phyloP scores from a whole-genome alignment of 2,329 filamentous ascomycete species.

The Tolypocladium amazonense region DNA sequence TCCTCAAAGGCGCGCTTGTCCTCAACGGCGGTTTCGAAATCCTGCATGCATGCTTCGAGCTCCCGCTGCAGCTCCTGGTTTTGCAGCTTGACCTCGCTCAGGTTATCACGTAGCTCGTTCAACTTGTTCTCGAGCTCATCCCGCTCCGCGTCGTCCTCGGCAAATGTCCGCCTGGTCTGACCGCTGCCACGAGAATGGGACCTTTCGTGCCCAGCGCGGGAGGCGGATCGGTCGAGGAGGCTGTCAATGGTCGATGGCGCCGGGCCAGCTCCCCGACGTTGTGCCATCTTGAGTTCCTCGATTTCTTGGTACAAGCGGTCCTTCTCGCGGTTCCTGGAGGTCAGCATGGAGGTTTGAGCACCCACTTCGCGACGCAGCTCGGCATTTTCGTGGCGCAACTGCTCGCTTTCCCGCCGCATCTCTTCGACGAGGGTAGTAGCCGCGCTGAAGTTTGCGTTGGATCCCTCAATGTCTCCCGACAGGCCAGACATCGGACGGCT shows the following conservation, averaged over 20 bases:
- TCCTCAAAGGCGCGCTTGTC: constrained; percentile 51
- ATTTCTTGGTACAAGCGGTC: constrained; percentile 94
- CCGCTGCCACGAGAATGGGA: constrained; percentile 66
- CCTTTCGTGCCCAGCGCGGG: constrained; percentile 60
- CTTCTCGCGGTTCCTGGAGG: constrained; percentile 89
- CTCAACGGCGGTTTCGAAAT: constrained; percentile 64
- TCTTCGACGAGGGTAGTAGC: constrained; percentile 68
- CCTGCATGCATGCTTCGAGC: constrained; percentile 66
- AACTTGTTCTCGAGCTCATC: constrained; percentile 81
- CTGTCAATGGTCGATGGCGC: constrained; percentile 68
- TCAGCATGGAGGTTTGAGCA: constrained; percentile 95
- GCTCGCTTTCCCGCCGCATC: constrained; percentile 54
- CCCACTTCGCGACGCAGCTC: constrained; percentile 86
- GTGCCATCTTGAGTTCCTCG: constrained; percentile 85
- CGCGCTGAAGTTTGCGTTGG: constrained; percentile 42
- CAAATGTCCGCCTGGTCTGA: constrained; percentile 50
- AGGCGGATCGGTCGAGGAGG: constrained; percentile 88
- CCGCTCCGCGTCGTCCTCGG: constrained; percentile 62
- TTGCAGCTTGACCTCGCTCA: constrained; percentile 76
- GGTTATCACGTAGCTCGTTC: constrained; percentile 72
- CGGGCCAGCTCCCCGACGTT: constrained; percentile 61
- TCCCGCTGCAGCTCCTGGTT: constrained; percentile 84
- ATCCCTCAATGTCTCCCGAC: constrained; percentile 39
- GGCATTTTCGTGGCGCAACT: constrained; percentile 83
- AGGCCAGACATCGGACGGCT: constrained; percentile 38